Conservation (phyloP, 2,329 filamentous ascomycete genomes). For the Arthrinium phaeospermum region DNA sequence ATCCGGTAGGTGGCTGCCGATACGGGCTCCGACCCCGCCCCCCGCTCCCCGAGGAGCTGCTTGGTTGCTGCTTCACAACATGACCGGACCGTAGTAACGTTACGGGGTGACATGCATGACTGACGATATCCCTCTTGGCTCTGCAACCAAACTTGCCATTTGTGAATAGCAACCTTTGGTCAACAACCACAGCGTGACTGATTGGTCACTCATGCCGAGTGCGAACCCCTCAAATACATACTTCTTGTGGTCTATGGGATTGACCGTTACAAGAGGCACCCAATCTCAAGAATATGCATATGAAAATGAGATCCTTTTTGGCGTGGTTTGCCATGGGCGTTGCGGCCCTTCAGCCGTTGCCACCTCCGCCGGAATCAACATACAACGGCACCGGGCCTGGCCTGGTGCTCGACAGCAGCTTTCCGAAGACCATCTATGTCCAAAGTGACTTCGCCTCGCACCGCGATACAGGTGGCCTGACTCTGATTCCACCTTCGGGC, state of each 20-base stretch:
- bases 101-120: background rate
- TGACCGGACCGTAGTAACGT: background rate
- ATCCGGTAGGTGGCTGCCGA: constrained; percentile 10
- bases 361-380: background rate
- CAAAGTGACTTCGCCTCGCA: constrained; percentile 43
- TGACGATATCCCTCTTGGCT: background rate
- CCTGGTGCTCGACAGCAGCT: constrained; percentile 22
- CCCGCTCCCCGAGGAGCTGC: background rate
- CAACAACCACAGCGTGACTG: background rate
- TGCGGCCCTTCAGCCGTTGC: constrained; percentile 4
- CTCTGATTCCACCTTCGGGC: constrained; percentile 56
- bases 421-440: constrained; percentile 46
- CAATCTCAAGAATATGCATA: background rate
- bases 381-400: constrained; percentile 11
- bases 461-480: constrained; percentile 52
- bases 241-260: background rate
- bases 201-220: background rate
- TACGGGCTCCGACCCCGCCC: constrained; percentile 8
- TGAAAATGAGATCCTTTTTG: background rate
- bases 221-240: background rate
- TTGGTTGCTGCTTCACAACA: background rate
- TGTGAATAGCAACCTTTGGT: background rate
- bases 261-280: background rate
- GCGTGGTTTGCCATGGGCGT: background rate
- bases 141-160: background rate